phyloP scores from a whole-genome alignment of 345 rosid species.

The Sisymbrium irio region DNA sequence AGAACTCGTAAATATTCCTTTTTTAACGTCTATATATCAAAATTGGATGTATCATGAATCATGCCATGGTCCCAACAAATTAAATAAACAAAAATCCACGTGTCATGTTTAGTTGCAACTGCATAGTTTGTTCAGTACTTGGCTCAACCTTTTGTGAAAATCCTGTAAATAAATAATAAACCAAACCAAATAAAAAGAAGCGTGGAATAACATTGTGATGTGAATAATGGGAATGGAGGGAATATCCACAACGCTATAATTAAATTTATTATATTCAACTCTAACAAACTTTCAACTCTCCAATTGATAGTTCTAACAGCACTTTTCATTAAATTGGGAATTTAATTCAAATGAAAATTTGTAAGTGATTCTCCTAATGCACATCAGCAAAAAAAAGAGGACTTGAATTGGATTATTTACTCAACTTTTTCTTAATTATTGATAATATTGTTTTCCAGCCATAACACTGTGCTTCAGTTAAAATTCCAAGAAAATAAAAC shows the following conservation, averaged over 20 bases:
- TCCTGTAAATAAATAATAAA: not conserved
- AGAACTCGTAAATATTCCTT: not conserved
- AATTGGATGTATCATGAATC: slow-evolving; percentile 11
- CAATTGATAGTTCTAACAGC: slow-evolving; percentile 28
- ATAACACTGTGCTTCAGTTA: not conserved
- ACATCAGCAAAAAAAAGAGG: not conserved
- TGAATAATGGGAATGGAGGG: slow-evolving; percentile 23
- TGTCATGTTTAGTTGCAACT: slow-evolving; percentile 32
- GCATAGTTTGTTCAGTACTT: slow-evolving; percentile 35
- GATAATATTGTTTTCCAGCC: not conserved
- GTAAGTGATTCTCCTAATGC: not conserved
- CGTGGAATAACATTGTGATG: slow-evolving; percentile 19
- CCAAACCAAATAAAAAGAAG: slow-evolving; percentile 12
- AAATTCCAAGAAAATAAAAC: not conserved
- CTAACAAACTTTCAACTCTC: slow-evolving; percentile 38
- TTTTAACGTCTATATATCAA: not conserved
- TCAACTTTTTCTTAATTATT: not conserved
- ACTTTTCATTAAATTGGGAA: slow-evolving; percentile 15
- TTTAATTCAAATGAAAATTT: not conserved
- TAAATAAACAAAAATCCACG: slow-evolving; percentile 9
- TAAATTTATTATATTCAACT: slow-evolving; percentile 7
- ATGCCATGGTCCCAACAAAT: slow-evolving; percentile 27
- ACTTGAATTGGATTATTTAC: not conserved
- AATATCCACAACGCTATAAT: slow-evolving; percentile 27
- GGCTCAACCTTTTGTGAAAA: slow-evolving; percentile 10